These are phyloP conservation scores for Pseudogymnoascus sp. DNA, from an alignment of 2,329 filamentous ascomycete species.

Conservation along the genomic window DNA sequence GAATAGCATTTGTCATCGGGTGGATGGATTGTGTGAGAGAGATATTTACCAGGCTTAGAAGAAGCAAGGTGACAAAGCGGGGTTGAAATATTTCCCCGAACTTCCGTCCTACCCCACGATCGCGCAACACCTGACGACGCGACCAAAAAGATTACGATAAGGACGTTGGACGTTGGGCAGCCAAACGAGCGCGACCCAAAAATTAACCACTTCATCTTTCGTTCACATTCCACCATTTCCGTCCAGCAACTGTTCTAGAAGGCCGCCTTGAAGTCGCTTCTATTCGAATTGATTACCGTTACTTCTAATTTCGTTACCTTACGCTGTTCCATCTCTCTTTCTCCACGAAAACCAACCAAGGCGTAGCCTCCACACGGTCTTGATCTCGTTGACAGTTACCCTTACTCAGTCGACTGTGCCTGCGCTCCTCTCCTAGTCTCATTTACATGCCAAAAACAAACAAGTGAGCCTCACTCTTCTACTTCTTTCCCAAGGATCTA, in stretches of 20 bases:
- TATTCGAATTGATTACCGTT: neutral
- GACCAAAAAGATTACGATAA: neutral
- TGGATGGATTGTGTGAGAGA: neutral
- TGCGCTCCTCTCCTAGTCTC: neutral
- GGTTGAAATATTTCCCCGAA: neutral
- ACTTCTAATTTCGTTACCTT: neutral
- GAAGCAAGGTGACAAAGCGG: neutral
- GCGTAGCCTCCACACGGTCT: neutral
- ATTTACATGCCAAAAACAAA: neutral
- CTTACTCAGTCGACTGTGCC: neutral
- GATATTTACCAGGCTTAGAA: constrained; percentile 4
- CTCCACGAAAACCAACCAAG: neutral
- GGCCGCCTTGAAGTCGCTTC: neutral
- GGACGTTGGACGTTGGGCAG: neutral
- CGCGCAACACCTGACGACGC: neutral
- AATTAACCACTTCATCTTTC: neutral
- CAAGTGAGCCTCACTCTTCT: neutral
- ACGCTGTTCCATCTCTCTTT: neutral
- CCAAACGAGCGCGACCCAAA: neutral
- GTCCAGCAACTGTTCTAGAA: neutral
- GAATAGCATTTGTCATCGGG: neutral
- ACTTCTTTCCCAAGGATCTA: neutral
- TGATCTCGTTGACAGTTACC: neutral
- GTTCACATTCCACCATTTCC: neutral
- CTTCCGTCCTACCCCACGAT: neutral